Percentiles rank a stretch among this genome's conserved stretches.
These are phyloP conservation scores for Candida gigantensis DNA, from an alignment of 1,139 yeast species.

Conservation along the genomic window DNA sequence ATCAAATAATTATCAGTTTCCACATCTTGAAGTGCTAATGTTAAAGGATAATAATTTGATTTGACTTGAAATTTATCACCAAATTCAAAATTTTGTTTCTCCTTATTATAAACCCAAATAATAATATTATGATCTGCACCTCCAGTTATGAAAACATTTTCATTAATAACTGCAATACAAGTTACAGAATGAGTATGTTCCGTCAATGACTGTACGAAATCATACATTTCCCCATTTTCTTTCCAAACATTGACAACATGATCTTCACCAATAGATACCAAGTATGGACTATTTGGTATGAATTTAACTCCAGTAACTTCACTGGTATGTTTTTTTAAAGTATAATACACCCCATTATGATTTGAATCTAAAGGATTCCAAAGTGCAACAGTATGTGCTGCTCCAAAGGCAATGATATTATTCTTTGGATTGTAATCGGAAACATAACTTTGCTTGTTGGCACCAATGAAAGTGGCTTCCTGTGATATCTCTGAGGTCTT, in stretches of 20 bases:
- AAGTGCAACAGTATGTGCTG: slow-evolving; percentile 69
- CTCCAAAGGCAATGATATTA: slow-evolving; percentile 70
- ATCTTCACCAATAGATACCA: slow-evolving; percentile 72
- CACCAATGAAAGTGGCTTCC: slow-evolving; percentile 75
- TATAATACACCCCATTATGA: slow-evolving; percentile 49
- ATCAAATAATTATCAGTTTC: slow-evolving; percentile 46
- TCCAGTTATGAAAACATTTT: slow-evolving; percentile 54
- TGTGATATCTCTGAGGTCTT: slow-evolving; percentile 16
- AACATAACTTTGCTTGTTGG: slow-evolving; percentile 70
- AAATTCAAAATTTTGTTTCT: slow-evolving; percentile 21
- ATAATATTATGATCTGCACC: slow-evolving; percentile 62
- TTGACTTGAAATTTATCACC: slow-evolving; percentile 40
- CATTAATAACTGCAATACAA: slow-evolving; percentile 40
- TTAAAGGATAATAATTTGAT: slow-evolving; percentile 63
- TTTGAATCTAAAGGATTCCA: slow-evolving; percentile 59
- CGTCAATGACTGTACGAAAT: slow-evolving; percentile 35
- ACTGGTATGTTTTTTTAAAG: slow-evolving; percentile 59
- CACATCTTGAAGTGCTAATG: slow-evolving; percentile 55
- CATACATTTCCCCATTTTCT: slow-evolving; percentile 16
- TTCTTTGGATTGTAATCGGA: slow-evolving; percentile 52
- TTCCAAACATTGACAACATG: slow-evolving; percentile 63
- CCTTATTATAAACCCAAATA: slow-evolving; percentile 44
- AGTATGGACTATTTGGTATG: slow-evolving; percentile 43
- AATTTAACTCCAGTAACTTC: slow-evolving; percentile 63
- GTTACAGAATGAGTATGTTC: slow-evolving; percentile 53